Base-by-base conservation (phyloP, 2,329 filamentous ascomycete genomes). In the Alternaria sp. region DNA sequence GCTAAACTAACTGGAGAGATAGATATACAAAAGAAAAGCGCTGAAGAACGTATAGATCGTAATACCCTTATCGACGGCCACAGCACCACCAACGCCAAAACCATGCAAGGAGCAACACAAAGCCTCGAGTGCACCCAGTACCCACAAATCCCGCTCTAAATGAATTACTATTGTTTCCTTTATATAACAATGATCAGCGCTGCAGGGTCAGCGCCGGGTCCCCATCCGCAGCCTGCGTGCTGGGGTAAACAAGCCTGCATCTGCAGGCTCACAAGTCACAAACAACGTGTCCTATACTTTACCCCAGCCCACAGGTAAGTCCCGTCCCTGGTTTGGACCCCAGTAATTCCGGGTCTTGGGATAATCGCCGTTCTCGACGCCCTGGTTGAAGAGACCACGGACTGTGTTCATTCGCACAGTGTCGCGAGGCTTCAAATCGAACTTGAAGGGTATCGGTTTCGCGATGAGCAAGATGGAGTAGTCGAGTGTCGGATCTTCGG, bases 381-480 rank as follows among this genome's bases (percentile, higher is more conserved):
- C 71, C 42, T 80, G 70, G 14, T 68, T 61, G 64, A 78, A 83
- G 39, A 78, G 54, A n/a, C 65, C 55, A 12, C 75, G 68, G 1
- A 79, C 72, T 22, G 70, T 68, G 7, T 68, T 68, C 2, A 73
- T 78, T 7, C 79, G 74, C 5, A 63, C 62, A 16, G 65, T 51
- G 51, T 72, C 63, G 4, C 81, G 75, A 4, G 81, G 73, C 44
- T 56, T 69, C 24, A 83, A 70, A 11, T 75, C 56, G 63, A 83
- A 82, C 41, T 77, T 74, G 72, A 83, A 83, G 0, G 81, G 81
- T 16, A 79, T 64, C 2, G 81, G 81, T 59, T 83, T 82, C 1
- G 81, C 80, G 46, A 82, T 83, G 32, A 83, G 75, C 11, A 83
- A 67, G 12, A 78, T 80, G 12, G 79, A 78, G 66, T 78, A 82